Conservation (phyloP, 2,329 filamentous ascomycete species). For the Stagonosporopsis vannaccii region DNA sequence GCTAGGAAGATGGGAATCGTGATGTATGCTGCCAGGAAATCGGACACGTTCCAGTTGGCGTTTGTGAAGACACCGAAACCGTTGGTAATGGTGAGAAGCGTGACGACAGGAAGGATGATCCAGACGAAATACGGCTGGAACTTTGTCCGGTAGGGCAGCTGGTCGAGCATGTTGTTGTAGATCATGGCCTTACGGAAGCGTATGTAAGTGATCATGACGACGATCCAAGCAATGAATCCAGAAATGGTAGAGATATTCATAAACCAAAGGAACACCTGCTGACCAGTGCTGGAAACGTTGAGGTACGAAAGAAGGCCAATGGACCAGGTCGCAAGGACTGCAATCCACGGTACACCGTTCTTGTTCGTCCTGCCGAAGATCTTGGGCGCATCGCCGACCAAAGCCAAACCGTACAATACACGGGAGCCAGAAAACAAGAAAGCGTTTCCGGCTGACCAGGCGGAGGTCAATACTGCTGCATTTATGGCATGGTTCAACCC, state of each 20-base stretch:
- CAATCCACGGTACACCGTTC: conserved; percentile 52
- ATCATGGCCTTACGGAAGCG: conserved; percentile 60
- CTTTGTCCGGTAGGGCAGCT: conserved; percentile 58
- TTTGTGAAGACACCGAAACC: conserved; percentile 63
- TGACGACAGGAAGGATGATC: conserved; percentile 61
- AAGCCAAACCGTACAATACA: conserved; percentile 58
- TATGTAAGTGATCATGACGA: conserved; percentile 64
- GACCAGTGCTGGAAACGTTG: conserved; percentile 56
- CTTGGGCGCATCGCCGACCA: conserved; percentile 60
- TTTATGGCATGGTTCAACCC: conserved; percentile 77
- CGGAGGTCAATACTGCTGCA: conserved; percentile 75
- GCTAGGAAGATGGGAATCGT: conserved; percentile 49
- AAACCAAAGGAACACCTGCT: conserved; percentile 70
- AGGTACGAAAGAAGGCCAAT: conserved; percentile 59
- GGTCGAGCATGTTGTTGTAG: conserved; percentile 64
- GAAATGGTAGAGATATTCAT: conserved; percentile 70
- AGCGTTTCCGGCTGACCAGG: conserved; percentile 74
- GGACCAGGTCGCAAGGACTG: conserved; percentile 49
- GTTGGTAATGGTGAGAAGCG: conserved; percentile 44
- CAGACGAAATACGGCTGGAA: conserved; percentile 65
- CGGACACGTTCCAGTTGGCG: conserved; percentile 52
- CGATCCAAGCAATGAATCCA: conserved; percentile 64
- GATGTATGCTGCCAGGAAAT: conserved; percentile 62
- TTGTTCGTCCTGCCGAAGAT: conserved; percentile 58
- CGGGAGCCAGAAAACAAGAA: conserved; percentile 65